Evolutionary conservation across 1,139 yeast genomes (phyloP), one percentile per base, ranked within the genome.

Genomic region (Maudiozyma humilis): DNA sequence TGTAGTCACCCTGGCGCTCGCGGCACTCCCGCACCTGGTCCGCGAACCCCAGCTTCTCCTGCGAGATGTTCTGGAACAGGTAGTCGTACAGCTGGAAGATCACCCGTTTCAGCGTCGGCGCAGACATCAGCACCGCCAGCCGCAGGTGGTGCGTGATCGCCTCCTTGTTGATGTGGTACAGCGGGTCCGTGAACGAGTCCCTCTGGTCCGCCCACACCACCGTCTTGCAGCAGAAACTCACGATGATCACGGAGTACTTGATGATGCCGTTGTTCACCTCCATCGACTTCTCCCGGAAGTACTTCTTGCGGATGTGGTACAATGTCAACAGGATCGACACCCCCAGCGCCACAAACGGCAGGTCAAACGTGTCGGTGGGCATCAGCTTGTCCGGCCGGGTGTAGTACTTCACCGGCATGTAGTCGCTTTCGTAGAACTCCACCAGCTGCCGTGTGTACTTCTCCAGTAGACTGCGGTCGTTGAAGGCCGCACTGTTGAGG

Each of bases 211-310:
- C 20, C 36, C 36, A 34, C n/a, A 34, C n/a, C 3, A 16, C 14
- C 18, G 14, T 34, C 8, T 34, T 34, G 6, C 36, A 34, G n/a
- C 15, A 34, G 20, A 14, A 34, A 34, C 18, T 34, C 20, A 34
- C 14, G 7, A 34, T 16, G 3, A 34, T 16, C 5, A 34, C 7
- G n/a, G 19, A 34, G n/a, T 34, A 34, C 14, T 34, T 34, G 12
- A 34, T 34, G 18, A 34, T 34, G 14, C 36, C 36, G 14, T 34
- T 34, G 20, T 34, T 34, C 8, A 34, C 36, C 10, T 34, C 36
- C 3, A 16, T 34, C 3, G 36, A 34, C 7, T 34, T 34, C 23
- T 34, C 36, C n/a, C 36, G 25, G 18, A 34, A 34, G 20, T 34
- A 34, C 14, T 34, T 34, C 12, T 34, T 17, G 5, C 36, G 18